Percentiles rank a stretch among this genome's conserved stretches.
Evolutionary conservation across 2,329 filamentous ascomycete genomes (phyloP).

Genomic region (Nemania sp.): DNA sequence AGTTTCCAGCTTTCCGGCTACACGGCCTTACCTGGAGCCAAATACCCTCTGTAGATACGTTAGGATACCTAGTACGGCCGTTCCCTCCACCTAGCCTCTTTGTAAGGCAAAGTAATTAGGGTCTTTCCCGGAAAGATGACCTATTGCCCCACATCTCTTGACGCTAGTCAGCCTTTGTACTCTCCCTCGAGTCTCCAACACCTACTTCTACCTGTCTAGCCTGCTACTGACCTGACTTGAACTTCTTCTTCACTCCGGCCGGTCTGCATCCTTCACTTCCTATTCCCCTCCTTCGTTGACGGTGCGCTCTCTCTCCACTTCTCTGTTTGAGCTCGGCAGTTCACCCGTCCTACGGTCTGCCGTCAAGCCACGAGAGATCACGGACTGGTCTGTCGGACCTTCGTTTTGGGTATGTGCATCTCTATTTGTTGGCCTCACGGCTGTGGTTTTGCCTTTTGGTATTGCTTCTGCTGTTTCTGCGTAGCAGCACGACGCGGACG

Average conservation of each 20-base stretch:
- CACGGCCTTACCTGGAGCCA: no score
- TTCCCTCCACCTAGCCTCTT: no score
- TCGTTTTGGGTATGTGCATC: constrained; percentile 25
- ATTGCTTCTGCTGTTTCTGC: background rate
- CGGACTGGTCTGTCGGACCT: constrained; percentile 27
- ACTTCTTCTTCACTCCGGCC: constrained; percentile 21
- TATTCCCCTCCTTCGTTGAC: constrained; percentile 12
- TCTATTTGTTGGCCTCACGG: background rate
- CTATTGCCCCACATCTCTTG: constrained; percentile 4
- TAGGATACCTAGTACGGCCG: no score
- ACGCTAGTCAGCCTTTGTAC: constrained; percentile 8
- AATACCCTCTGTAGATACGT: no score
- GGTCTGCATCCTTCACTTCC: constrained; percentile 27
- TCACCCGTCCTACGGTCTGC: constrained; percentile 10
- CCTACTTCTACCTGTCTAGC: constrained; percentile 5
- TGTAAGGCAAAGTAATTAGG: no score
- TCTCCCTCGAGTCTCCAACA: constrained; percentile 11
- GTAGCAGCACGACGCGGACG: background rate
- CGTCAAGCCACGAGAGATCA: constrained; percentile 21
- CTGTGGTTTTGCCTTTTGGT: background rate
- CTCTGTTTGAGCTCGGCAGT: constrained; percentile 2
- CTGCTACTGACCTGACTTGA: constrained; percentile 9
- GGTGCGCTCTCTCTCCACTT: constrained; percentile 19
- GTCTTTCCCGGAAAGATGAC: constrained; percentile 4
- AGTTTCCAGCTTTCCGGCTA: background rate